These are phyloP conservation scores for Trametes cubensis DNA, from an alignment of 768 basidiomycete species.

Conservation along the genomic window DNA sequence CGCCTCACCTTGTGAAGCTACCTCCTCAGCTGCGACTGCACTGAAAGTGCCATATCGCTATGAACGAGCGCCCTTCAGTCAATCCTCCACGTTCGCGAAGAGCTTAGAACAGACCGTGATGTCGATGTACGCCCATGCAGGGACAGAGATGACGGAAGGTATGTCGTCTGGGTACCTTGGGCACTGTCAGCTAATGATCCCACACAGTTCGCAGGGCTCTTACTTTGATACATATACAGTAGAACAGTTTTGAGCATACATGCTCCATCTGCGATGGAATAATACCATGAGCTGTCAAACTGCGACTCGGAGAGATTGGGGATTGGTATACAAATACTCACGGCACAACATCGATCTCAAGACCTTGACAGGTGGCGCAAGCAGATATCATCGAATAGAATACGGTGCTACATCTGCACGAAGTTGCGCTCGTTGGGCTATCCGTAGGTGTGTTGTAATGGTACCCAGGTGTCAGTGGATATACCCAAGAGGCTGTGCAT, in stretches of 20 bases:
- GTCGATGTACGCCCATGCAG: slow-evolving; percentile 24
- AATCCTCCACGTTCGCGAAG: too few relatives aligned
- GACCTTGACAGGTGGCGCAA: slow-evolving; percentile 19
- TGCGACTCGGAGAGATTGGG: too few relatives aligned
- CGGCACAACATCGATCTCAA: neutral
- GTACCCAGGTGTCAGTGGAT: slow-evolving; percentile 2
- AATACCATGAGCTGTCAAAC: neutral
- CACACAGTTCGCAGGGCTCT: neutral
- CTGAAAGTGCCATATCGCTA: neutral
- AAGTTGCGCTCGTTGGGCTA: slow-evolving; percentile 6
- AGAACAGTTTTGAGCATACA: slow-evolving; percentile 6
- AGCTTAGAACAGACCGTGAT: slow-evolving; percentile 3
- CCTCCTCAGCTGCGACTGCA: neutral
- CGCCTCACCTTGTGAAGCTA: neutral
- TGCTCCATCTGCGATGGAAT: slow-evolving; percentile 3
- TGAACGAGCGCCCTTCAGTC: neutral
- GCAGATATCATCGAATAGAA: slow-evolving; percentile 19
- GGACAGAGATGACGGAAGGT: slow-evolving; percentile 5
- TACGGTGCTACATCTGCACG: slow-evolving; percentile 19
- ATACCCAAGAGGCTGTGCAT: slow-evolving; percentile 15
- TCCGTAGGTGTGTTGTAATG: slow-evolving; percentile 18
- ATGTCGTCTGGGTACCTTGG: slow-evolving; percentile 18
- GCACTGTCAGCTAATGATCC: neutral
- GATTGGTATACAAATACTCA: neutral
- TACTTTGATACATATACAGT: slow-evolving; percentile 6